Conservation (phyloP, 495 filamentous ascomycete species). For the Aspergillus sclerotiicarbonarius region DNA sequence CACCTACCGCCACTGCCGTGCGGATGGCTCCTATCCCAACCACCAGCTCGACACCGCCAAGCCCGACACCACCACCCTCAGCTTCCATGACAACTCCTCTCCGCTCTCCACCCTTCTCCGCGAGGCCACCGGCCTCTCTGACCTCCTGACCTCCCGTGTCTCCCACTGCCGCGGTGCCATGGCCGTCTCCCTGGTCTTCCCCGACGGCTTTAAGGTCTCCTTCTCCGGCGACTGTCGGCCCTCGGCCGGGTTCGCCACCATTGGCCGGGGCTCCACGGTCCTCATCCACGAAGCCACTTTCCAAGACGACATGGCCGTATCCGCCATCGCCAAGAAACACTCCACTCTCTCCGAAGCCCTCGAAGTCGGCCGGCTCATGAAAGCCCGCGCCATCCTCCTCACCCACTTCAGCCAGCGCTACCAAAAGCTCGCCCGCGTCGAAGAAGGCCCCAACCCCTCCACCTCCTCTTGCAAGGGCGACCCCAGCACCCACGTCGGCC, state of each 20-base stretch:
- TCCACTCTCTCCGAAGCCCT: constrained; percentile 83
- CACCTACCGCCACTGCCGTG: constrained; percentile 29
- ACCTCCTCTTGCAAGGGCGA: background rate
- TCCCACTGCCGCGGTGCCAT: constrained; percentile 75
- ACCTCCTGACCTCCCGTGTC: constrained; percentile 58
- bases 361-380: constrained; percentile 71
- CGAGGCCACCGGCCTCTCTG: constrained; percentile 40
- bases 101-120: constrained; percentile 36
- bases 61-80: constrained; percentile 20
- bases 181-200: constrained; percentile 74
- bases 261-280: constrained; percentile 73
- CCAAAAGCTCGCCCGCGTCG: constrained; percentile 60
- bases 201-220: constrained; percentile 76
- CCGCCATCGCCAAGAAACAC: constrained; percentile 87
- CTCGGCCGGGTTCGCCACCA: constrained; percentile 60
- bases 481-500: background rate
- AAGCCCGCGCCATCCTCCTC: constrained; percentile 69
- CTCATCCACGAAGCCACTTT: constrained; percentile 97
- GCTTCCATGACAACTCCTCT: constrained; percentile 26
- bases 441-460: constrained; percentile 2
- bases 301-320: constrained; percentile 72
- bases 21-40: constrained; percentile 29
- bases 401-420: constrained; percentile 98
- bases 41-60: background rate
- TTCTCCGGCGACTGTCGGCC: constrained; percentile 94